phyloP scores from a whole-genome alignment of 345 rosid genomes.

The Lumnitzera littorea region DNA sequence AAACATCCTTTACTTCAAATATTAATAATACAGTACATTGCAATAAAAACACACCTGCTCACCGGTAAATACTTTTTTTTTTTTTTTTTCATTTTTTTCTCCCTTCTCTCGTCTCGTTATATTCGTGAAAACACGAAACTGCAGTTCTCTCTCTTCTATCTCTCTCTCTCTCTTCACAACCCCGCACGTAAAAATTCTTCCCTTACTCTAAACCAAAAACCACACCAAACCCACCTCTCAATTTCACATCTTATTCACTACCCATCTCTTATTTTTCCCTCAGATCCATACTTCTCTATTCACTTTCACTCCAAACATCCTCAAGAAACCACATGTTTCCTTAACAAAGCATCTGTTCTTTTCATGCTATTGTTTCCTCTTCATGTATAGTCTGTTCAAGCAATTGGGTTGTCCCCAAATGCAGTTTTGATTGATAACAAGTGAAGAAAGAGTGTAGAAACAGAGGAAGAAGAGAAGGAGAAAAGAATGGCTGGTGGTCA shows the following conservation, averaged over 20 bases:
- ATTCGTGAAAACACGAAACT: conserved; percentile 13
- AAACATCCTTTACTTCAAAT: too few relatives aligned
- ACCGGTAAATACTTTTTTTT: too few relatives aligned
- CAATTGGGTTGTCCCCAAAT: background rate
- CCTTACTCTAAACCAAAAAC: conserved; percentile 4
- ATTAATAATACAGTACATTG: too few relatives aligned
- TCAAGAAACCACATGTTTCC: too few relatives aligned
- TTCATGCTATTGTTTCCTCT: too few relatives aligned
- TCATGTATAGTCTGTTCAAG: background rate
- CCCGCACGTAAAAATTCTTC: conserved; percentile 11
- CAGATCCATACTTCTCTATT: background rate
- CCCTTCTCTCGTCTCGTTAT: background rate
- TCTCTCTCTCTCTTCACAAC: conserved; percentile 1
- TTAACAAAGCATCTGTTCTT: too few relatives aligned
- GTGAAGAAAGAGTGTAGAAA: conserved; percentile 1
- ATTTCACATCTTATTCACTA: background rate
- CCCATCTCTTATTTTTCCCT: conserved; percentile 3
- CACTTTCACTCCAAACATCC: too few relatives aligned
- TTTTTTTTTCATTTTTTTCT: background rate
- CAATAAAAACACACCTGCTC: too few relatives aligned
- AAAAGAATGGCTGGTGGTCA: conserved; percentile 27
- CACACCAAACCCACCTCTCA: conserved; percentile 10
- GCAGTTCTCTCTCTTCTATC: conserved; percentile 3
- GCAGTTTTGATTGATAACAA: background rate
- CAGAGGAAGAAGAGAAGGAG: too few relatives aligned